phyloP scores from a whole-genome alignment of 257 asterid genomes.

The Parsonsia alboflavescens region DNA sequence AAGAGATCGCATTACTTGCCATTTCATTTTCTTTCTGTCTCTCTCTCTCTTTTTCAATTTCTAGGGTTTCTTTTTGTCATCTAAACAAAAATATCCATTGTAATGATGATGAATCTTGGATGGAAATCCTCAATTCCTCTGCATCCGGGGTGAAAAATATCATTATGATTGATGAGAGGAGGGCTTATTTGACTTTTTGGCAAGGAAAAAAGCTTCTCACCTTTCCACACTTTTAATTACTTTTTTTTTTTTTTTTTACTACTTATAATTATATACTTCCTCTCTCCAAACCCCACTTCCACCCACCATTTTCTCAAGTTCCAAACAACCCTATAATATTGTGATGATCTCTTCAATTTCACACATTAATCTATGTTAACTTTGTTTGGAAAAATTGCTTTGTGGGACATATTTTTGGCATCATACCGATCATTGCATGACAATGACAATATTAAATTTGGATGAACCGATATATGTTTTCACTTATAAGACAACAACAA shows the following conservation, averaged over 20 bases:
- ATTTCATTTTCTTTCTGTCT: no score
- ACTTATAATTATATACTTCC: background rate
- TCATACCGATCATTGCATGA: constrained; percentile 23
- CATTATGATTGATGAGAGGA: constrained; percentile 45
- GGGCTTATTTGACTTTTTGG: constrained; percentile 79
- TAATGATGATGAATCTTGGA: constrained; percentile 77
- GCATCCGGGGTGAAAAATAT: constrained; percentile 38
- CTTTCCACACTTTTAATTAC: constrained; percentile 46
- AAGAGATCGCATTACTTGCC: background rate
- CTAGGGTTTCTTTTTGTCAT: constrained; percentile 34
- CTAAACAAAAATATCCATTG: constrained; percentile 31
- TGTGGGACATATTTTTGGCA: constrained; percentile 25
- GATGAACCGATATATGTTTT: constrained; percentile 32
- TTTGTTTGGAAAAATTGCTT: constrained; percentile 31
- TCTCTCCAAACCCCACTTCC: constrained; percentile 52
- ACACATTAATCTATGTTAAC: constrained; percentile 58
- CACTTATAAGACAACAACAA: constrained; percentile 1
- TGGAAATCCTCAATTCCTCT: constrained; percentile 50
- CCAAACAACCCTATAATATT: constrained; percentile 59
- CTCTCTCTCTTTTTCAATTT: constrained; percentile 10
- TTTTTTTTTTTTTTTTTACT: constrained; percentile 16
- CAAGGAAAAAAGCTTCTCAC: constrained; percentile 66
- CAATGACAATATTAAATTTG: constrained; percentile 16
- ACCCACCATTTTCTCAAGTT: constrained; percentile 66
- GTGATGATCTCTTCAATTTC: constrained; percentile 82